Base-by-base conservation (phyloP, 2,329 filamentous ascomycete species). In the Trichoderma sp. region DNA sequence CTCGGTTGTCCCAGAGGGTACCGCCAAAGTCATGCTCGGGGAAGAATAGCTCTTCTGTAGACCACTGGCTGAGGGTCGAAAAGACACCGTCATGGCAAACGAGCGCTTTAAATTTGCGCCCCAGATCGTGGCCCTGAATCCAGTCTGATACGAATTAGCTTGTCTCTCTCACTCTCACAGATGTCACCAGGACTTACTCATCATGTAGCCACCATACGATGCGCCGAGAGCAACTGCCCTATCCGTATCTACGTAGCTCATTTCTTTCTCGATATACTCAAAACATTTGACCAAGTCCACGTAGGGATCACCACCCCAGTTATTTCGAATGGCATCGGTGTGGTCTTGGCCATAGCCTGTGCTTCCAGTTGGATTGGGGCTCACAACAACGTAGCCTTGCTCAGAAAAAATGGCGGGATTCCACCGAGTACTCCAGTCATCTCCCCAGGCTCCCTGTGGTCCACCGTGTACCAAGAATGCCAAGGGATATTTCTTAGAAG, bases 61-160 rank as follows among this genome's bases (percentile, higher is more conserved):
- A 79, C 82, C 88, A 91, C 79, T 89, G 87, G 73, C 84, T 88
- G 63, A 89, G 81, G 1, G 89, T 91, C 74, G 89, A 91, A 79
- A 94, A 96, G 66, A 94, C 91, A 59, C 94, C 94, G 74, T 97
- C 93, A 77, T 97, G 94, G 74, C 90, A 94, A 33, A 97, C 93
- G 4, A 97, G 85, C 0, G 93, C 93, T 79, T 93, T 93, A 86
- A 97, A 96, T 73, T 91, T 89, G 33, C 92, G 89, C 24, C 93
- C 94, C 0, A 97, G 86, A 0, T 88, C 86, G 72, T 96, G 91
- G 8, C 94, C 94, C 80, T 97, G 93, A 74, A 97, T 93, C 94
- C 94, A 97, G 78, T 97, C 86, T 85, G 43, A 70, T 11, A 80
- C 77, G 77, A 5, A 71, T 79, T 53, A 79, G 75, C 61, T 14